Percentiles rank a stretch among this genome's conserved stretches.
These are phyloP conservation scores for Apophysomyces ossiformis DNA, from an alignment of 371 early-diverging fungal species.

Conservation along the genomic window DNA sequence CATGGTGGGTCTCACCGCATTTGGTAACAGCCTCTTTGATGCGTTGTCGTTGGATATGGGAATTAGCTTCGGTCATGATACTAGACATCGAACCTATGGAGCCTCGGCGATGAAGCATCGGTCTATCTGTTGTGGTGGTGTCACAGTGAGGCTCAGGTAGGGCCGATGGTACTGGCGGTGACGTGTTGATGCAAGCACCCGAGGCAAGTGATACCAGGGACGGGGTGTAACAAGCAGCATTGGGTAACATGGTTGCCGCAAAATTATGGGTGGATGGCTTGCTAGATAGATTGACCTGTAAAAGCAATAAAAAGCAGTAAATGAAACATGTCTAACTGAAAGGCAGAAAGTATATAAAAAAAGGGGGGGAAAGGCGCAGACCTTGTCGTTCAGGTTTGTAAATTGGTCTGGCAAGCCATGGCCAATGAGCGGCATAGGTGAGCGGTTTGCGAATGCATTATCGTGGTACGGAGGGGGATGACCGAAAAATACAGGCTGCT, in stretches of 20 bases:
- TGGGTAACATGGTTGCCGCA: neutral
- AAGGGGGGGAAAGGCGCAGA: neutral
- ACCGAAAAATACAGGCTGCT: neutral
- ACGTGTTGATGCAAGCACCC: constrained; percentile 10
- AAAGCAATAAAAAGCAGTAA: neutral
- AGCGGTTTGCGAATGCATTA: neutral
- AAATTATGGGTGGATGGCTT: neutral
- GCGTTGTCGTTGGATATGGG: constrained; percentile 30
- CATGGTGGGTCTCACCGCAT: constrained; percentile 24
- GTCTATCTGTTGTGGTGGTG: constrained; percentile 6
- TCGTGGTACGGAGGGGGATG: neutral
- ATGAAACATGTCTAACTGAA: neutral
- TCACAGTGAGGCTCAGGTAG: neutral
- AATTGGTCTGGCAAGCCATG: neutral
- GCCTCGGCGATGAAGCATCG: constrained; percentile 38
- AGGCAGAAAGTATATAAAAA: neutral
- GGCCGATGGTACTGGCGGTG: constrained; percentile 4
- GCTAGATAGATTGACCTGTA: neutral
- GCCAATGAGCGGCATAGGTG: neutral
- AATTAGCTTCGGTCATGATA: constrained; percentile 35
- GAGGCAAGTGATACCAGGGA: constrained; percentile 16
- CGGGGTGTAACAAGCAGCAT: constrained; percentile 6
- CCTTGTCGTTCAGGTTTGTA: constrained; percentile 2
- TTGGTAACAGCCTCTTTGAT: constrained; percentile 32
- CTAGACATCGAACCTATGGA: constrained; percentile 42